A percentile compares a stretch with the other conserved stretches of the same genome.
Evolutionary conservation across 768 basidiomycete species (phyloP).

Genomic region (Tulasnella sp.): DNA sequence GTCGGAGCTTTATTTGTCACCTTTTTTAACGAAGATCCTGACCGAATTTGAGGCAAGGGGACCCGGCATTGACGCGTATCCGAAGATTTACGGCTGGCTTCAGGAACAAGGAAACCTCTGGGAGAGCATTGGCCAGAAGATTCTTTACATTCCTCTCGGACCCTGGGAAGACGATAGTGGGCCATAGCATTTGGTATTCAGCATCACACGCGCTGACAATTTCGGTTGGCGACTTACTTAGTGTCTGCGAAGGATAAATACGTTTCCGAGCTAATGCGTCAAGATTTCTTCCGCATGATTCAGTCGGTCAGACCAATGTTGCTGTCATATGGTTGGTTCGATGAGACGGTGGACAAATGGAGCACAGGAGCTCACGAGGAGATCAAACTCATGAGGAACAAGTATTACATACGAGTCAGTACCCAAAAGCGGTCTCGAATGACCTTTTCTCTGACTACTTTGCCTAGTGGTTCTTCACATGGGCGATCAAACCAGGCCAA

Average conservation of each 20-base stretch:
- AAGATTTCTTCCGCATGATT: slow-evolving; percentile 11
- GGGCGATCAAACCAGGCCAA: background rate
- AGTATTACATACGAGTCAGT: background rate
- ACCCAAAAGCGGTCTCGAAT: no score
- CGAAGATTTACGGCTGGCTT: background rate
- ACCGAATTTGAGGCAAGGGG: background rate
- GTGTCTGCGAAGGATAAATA: slow-evolving; percentile 1
- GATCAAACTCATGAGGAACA: background rate
- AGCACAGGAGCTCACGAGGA: background rate
- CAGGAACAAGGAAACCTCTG: background rate
- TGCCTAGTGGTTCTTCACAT: background rate
- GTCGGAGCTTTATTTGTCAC: background rate
- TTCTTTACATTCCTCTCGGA: slow-evolving; percentile 14
- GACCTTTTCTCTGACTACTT: background rate
- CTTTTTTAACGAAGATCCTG: background rate
- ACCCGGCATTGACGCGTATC: background rate
- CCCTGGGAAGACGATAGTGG: slow-evolving; percentile 24
- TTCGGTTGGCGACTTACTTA: background rate
- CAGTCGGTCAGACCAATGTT: slow-evolving; percentile 2
- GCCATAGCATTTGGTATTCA: background rate
- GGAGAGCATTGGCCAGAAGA: background rate
- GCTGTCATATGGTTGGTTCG: slow-evolving; percentile 19
- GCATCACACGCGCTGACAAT: background rate
- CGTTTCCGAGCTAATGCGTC: slow-evolving; percentile 10
- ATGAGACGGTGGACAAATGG: slow-evolving; percentile 19